These are phyloP conservation scores for Coemansia sp. DNA, from an alignment of 192 early-diverging fungal genomes.

Conservation along the genomic window DNA sequence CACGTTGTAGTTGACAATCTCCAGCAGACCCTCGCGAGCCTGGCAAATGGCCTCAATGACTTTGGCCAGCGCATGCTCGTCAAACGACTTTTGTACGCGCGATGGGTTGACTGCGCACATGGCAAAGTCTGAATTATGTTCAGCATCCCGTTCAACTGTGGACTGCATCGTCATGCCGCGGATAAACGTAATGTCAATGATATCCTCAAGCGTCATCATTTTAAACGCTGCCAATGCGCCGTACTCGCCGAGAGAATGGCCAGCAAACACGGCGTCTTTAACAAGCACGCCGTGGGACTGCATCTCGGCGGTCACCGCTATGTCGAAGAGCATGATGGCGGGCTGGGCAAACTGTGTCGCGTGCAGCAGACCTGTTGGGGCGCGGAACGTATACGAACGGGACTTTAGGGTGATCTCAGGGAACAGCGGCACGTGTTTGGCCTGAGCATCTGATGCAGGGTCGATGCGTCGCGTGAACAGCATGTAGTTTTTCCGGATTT, in stretches of 20 bases:
- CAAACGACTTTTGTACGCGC: slow-evolving; percentile 76
- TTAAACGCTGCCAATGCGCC: slow-evolving; percentile 84
- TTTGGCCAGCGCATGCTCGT: slow-evolving; percentile 64
- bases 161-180: slow-evolving; percentile 99
- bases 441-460: background rate
- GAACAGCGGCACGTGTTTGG: slow-evolving; percentile 66
- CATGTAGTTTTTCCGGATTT: slow-evolving; percentile 82
- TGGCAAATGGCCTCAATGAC: slow-evolving; percentile 66
- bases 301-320: slow-evolving; percentile 81
- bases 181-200: slow-evolving; percentile 92
- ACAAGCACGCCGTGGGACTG: slow-evolving; percentile 79
- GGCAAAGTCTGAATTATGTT: slow-evolving; percentile 86
- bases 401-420: slow-evolving; percentile 74
- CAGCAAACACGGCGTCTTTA: slow-evolving; percentile 75
- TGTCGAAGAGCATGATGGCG: slow-evolving; percentile 83
- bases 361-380: slow-evolving; percentile 81
- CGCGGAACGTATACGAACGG: slow-evolving; percentile 76
- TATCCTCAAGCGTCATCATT: slow-evolving; percentile 75
- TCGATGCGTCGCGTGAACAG: slow-evolving; percentile 19
- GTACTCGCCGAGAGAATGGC: slow-evolving; percentile 96
- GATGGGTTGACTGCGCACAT: slow-evolving; percentile 94
- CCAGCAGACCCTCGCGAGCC: slow-evolving; percentile 69
- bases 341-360: slow-evolving; percentile 98
- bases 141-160: slow-evolving; percentile 77
- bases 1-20: slow-evolving; percentile 98